A percentile compares a stretch with the other conserved stretches of the same genome.
These are phyloP conservation scores for Melanopsichium pennsylvanicum DNA, from an alignment of 1,284 basidiomycete genomes.

Conservation along the genomic window DNA sequence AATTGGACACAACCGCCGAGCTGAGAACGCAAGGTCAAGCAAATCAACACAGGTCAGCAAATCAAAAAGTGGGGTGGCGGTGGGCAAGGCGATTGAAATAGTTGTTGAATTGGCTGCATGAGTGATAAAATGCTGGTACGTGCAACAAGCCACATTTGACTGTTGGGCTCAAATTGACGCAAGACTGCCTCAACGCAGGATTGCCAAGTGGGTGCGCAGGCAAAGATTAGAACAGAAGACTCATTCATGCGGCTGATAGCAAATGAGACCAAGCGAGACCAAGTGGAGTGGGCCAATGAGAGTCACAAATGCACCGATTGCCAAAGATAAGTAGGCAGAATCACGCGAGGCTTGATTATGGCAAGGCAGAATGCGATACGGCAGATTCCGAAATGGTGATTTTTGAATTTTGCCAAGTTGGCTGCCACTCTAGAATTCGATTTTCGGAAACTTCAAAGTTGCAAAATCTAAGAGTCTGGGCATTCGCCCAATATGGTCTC, in stretches of 20 bases:
- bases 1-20: too few relatives aligned
- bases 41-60: not conserved
- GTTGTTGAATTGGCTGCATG: conserved; percentile 3
- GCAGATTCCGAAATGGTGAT: not conserved
- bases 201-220: too few relatives aligned
- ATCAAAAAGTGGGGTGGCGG: not conserved
- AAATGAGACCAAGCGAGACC: not conserved
- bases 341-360: too few relatives aligned
- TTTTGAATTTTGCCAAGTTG: not conserved
- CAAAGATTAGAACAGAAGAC: too few relatives aligned
- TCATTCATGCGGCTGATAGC: conserved; percentile 12
- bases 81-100: not conserved
- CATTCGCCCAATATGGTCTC: not conserved
- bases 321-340: too few relatives aligned
- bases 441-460: not conserved
- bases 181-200: not conserved
- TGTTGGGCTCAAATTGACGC: too few relatives aligned
- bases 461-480: conserved; percentile 1
- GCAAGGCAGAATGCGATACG: too few relatives aligned
- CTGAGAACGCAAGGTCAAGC: not conserved
- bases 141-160: not conserved
- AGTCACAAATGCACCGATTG: too few relatives aligned
- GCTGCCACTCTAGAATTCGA: not conserved
- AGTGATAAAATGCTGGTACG: not conserved
- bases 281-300: conserved; percentile 15